Evolutionary conservation across 441 rosid genomes (phyloP).

Genomic region (Adansonia grandidieri): DNA sequence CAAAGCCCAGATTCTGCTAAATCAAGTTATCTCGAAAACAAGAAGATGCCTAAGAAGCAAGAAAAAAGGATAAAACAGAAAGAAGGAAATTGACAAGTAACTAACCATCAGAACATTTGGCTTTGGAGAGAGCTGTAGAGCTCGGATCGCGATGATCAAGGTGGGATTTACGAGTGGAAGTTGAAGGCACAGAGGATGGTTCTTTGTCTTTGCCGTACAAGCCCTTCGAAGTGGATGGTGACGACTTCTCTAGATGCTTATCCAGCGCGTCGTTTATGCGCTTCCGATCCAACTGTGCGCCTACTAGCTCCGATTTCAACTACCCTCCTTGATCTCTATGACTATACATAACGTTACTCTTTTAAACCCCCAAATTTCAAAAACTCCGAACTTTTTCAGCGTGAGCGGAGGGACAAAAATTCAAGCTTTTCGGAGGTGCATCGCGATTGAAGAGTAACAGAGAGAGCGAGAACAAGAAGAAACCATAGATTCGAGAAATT

Average conservation of each 20-base stretch:
- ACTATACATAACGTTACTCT: slow-evolving; percentile 49
- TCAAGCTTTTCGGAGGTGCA: slow-evolving; percentile 25
- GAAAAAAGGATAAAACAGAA: neutral
- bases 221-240: slow-evolving; percentile 77
- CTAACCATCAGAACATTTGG: slow-evolving; percentile 62
- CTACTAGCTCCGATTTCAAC: slow-evolving; percentile 66
- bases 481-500: no score
- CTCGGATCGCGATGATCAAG: slow-evolving; percentile 63
- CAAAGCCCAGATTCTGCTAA: slow-evolving; percentile 5
- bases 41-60: neutral
- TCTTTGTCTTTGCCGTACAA: slow-evolving; percentile 56
- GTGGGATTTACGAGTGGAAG: slow-evolving; percentile 70
- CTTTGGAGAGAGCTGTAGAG: slow-evolving; percentile 52
- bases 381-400: slow-evolving; percentile 17
- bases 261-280: slow-evolving; percentile 82
- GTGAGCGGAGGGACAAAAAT: neutral
- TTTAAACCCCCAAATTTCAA: neutral
- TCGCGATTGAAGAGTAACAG: slow-evolving; percentile 10
- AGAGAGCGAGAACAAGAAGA: no score
- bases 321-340: slow-evolving; percentile 60
- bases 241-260: slow-evolving; percentile 81
- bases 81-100: slow-evolving; percentile 17
- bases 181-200: slow-evolving; percentile 59
- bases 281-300: slow-evolving; percentile 66
- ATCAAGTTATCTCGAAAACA: neutral